Conservation (phyloP, 768 basidiomycete genomes). For the Ramaria sp. region DNA sequence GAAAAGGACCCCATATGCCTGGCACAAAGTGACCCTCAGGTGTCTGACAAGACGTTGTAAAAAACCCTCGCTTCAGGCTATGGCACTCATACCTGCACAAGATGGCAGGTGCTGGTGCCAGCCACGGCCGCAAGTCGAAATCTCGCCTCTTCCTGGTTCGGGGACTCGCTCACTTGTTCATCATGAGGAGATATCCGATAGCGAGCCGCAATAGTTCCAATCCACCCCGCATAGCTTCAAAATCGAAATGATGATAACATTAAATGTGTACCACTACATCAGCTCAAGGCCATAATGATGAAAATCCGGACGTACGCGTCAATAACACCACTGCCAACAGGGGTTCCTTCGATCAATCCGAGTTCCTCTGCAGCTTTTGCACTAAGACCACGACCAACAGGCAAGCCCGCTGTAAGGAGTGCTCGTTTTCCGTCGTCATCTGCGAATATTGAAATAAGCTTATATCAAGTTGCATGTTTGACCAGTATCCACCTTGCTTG, state of each 20-base stretch:
- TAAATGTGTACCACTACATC: not conserved
- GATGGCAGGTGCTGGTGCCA: conserved; percentile 93
- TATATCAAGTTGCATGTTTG: not conserved
- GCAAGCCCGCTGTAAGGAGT: conserved; percentile 68
- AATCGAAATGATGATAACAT: conserved; percentile 1
- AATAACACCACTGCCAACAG: conserved; percentile 90
- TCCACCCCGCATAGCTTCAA: conserved; percentile 84
- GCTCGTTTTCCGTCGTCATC: conserved; percentile 35
- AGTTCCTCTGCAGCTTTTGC: conserved; percentile 73
- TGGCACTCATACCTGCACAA: conserved; percentile 59
- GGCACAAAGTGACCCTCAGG: conserved; percentile 75
- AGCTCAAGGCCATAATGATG: not conserved
- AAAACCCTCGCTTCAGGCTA: not conserved
- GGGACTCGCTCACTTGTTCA: conserved; percentile 40
- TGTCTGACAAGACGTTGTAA: conserved; percentile 36
- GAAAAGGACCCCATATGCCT: conserved; percentile 90
- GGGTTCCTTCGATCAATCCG: conserved; percentile 75
- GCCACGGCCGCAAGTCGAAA: conserved; percentile 87
- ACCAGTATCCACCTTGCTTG: not conserved
- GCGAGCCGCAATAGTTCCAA: conserved; percentile 86
- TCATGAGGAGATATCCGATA: conserved; percentile 28
- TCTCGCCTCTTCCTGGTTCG: conserved; percentile 63
- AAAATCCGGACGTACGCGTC: conserved; percentile 57
- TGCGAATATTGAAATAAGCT: conserved; percentile 1
- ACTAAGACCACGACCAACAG: conserved; percentile 76